Evolutionary conservation across 176 grass and related monocot species (phyloP), one percentile per base, ranked within the genome.

Genomic region (Oryza glaberrima): DNA sequence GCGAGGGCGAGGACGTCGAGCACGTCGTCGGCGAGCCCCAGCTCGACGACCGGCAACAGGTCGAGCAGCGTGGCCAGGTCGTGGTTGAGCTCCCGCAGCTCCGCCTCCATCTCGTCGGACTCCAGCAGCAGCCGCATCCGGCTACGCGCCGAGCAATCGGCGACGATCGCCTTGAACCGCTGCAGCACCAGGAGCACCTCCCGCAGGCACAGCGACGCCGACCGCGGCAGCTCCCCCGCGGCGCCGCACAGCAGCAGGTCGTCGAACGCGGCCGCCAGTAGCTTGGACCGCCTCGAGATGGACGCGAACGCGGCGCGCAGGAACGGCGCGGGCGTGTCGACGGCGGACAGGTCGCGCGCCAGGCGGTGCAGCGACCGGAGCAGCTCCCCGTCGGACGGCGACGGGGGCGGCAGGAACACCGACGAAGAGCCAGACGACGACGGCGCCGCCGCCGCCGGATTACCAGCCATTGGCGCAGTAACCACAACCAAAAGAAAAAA

Each of bases 111-210:
- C 44, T 85, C 85, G 61, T 92, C 86, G 4, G 84, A 90, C 75
- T 89, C 90, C 34, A 99, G 90, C 48, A 99, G 91, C 69, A 94
- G 82, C 64, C 84, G 88, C 84, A 89, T 85, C 1, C 90, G 91
- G 84, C 97, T 99, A 20, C 94, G 86, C 44, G 82, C 86, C n/a
- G 94, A 69, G 86, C 88, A 88, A 51, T 94, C 92, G 14, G 84
- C 86, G 0, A 90, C 75, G 6, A 94, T 61, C 0, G 88, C 77
- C 91, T 94, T 92, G 73, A 96, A 94, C 5, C 97, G 90, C 87
- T 94, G 97, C 43, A 99, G 84, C 48, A 93, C 91, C 25, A 99
- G 75, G 38, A 94, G 97, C 63, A 94, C 77, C 94, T 99, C 97
- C 5, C 86, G 85, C 15, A 94, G 90, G 85, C 97, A 99, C 32